Evolutionary conservation across 345 rosid genomes (phyloP), one percentile per base, ranked within the genome.

Genomic region (Litchi chinensis): DNA sequence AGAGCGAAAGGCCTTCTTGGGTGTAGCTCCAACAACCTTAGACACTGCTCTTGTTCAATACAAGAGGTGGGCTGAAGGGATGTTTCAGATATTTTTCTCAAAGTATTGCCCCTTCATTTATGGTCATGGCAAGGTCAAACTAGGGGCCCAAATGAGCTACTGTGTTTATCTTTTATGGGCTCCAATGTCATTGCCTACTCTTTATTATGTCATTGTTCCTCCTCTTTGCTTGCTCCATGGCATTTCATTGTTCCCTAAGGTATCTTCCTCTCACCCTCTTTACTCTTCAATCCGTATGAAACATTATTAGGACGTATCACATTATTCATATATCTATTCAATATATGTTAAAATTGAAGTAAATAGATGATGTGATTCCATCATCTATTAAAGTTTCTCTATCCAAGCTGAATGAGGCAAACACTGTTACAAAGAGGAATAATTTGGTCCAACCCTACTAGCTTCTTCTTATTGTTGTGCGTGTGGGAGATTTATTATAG

Each of bases 11-110:
- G 86, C 82, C 5, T 87, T 85, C 54, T 32, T 82, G 24, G 90
- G 92, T 13, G 79, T 85, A 59, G 85, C 85, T 26, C 84, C 80
- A 43, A 76, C 22, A 22, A 84, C 86, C 2, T 79, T 89, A 10
- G 82, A 79, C 41, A 59, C 26, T 37, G 18, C 70, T n/a, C 80
- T 89, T 22, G 48, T 79, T 39, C 90, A 89, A 54, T 37, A 19
- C 71, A 84, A 68, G 56, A 82, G 92, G 48, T 87, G 92, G 92
- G 62, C 77, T 1, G 85, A 87, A 28, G 92, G 90, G 9, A 0
- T 82, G 76, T 81, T 85, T 78, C 89, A 89, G 79, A 82, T 84
- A 39, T 83, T 85, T 74, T 32, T 85, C 10, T 83, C 90, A 18
- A 83, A 79, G 44, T 85, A 82, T 12, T 82, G 86, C 65, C 90